Base-by-base conservation (phyloP, 306 rosid genomes). In the Pyrus bretschneideri region DNA sequence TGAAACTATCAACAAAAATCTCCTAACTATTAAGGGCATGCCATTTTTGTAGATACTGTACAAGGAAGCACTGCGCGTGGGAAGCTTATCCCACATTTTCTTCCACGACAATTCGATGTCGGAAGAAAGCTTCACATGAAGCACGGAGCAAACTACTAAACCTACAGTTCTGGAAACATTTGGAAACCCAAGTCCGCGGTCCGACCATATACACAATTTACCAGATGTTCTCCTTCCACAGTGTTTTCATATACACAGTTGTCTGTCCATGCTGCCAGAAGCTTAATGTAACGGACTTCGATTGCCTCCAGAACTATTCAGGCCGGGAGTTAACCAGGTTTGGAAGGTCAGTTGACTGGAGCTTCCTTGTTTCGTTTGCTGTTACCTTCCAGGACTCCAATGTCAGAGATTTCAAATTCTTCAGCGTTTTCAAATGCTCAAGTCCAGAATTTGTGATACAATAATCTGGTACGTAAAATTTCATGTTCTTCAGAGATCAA, bases 301-400 rank as follows among this genome's bases (percentile, higher is more conserved):
- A 58, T 27, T 19, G 68, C 66, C 65, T 23, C 57, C 74, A 65
- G 60, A 7, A 49, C 79, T 90, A 90, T 84, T 88, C 96, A 0
- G 98, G 97, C 30, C 97, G 89, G 87, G 90, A 92, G 89, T 90
- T 95, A 42, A 90, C 90, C 79, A 95, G 85, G 77, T 95, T 84
- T 1, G 92, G 97, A 69, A 95, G 97, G 86, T 92, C 78, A 17
- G 69, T 86, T 25, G 72, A 83, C 79, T 85, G 92, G 77, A 95
- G 91, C 88, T 85, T 92, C 90, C 84, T 90, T 27, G 92, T 85
- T 75, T 92, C 96, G 29, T 75, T 82, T 61, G 87, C 90, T 22
- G 96, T 84, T 70, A 95, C 97, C 88, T 87, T 88, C 82, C 97
- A 95, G 58, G 90, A 86, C 77, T 95, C 99, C 78, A 95, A 81